A percentile compares a stretch with the other conserved stretches of the same genome.
phyloP scores from a whole-genome alignment of 192 early-diverging fungal genomes.

The Coemansia sp. region DNA sequence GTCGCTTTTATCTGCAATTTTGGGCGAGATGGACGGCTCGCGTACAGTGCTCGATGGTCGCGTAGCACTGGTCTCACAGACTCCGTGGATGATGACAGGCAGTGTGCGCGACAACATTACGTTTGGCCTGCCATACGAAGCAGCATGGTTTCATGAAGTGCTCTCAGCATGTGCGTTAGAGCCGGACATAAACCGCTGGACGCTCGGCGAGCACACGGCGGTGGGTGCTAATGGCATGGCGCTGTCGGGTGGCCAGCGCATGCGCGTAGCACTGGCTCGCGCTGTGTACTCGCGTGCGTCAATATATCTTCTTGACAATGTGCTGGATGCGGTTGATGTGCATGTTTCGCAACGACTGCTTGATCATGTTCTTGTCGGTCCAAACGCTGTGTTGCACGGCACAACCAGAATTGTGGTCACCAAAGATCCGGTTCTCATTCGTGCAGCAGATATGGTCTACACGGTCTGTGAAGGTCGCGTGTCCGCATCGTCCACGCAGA shows the following conservation, averaged over 20 bases:
- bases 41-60: not conserved
- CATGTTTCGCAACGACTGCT: constrained; percentile 58
- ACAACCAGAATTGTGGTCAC: constrained; percentile 58
- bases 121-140: constrained; percentile 36
- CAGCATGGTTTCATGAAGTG: constrained; percentile 20
- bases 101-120: constrained; percentile 51
- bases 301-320: constrained; percentile 71
- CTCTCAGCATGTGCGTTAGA: constrained; percentile 25
- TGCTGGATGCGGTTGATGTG: constrained; percentile 65
- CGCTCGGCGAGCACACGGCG: constrained; percentile 43
- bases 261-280: constrained; percentile 67
- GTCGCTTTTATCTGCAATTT: constrained; percentile 68
- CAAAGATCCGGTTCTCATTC: constrained; percentile 51
- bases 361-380: constrained; percentile 63
- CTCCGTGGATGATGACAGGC: constrained; percentile 48
- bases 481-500: too few species aligned
- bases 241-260: constrained; percentile 64
- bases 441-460: constrained; percentile 50
- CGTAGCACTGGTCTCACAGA: constrained; percentile 32
- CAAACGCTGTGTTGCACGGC: constrained; percentile 35
- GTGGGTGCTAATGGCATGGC: constrained; percentile 61
- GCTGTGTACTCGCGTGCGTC: constrained; percentile 69
- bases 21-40: constrained; percentile 65
- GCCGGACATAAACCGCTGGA: constrained; percentile 25
- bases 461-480: constrained; percentile 46